Evolutionary conservation across 805 yeast genomes (phyloP).

Genomic region (Scheffersomyces ergatensis): DNA sequence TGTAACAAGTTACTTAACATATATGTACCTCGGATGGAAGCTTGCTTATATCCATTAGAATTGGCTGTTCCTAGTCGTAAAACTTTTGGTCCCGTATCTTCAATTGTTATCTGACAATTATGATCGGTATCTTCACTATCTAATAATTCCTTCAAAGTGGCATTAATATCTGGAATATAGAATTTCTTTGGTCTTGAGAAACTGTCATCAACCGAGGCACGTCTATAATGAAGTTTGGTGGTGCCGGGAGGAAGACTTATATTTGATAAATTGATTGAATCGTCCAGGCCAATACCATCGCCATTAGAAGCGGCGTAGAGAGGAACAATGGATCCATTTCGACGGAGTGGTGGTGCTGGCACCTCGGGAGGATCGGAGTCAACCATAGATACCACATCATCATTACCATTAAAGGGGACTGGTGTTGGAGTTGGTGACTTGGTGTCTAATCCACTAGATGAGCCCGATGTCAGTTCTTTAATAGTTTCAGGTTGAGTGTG

Average conservation of each 20-base stretch:
- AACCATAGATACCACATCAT: neutral
- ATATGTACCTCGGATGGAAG: constrained; percentile 81
- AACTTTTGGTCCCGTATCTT: constrained; percentile 31
- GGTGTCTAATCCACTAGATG: constrained; percentile 1
- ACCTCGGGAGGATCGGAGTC: too few relatives aligned
- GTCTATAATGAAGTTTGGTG: constrained; percentile 17
- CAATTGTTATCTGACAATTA: constrained; percentile 61
- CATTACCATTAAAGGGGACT: neutral
- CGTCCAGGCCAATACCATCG: constrained; percentile 7
- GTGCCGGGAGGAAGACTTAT: neutral
- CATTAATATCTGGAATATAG: constrained; percentile 71
- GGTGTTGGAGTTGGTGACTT: constrained; percentile 5
- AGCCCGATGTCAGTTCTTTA: constrained; percentile 6
- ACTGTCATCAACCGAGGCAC: constrained; percentile 31
- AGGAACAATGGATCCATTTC: constrained; percentile 30
- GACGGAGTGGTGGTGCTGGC: neutral
- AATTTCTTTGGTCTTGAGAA: constrained; percentile 45
- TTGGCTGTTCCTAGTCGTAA: constrained; percentile 58
- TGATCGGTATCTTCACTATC: constrained; percentile 81
- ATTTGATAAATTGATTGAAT: neutral
- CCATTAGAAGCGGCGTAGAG: constrained; percentile 10
- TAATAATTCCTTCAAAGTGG: constrained; percentile 66
- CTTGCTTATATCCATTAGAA: constrained; percentile 74
- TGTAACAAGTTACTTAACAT: constrained; percentile 84
- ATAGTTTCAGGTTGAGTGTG: constrained; percentile 4